Base-by-base conservation (phyloP, 129 eudicot genomes). In the Flaveria sonorensis region DNA sequence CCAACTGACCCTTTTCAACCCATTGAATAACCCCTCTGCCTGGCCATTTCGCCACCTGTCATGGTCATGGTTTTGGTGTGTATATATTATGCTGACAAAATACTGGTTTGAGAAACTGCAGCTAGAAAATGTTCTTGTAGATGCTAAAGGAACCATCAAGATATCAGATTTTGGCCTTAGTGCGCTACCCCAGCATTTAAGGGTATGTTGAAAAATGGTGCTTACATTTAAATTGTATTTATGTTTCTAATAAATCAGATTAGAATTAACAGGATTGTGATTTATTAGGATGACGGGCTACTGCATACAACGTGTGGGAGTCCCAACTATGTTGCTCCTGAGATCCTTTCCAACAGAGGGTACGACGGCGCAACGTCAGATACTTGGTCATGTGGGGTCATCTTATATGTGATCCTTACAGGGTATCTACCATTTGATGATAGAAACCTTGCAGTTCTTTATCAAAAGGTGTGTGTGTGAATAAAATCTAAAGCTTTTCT, bases 291-390 rank as follows among this genome's bases (percentile, higher is more conserved):
- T 78, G 99, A 91, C 47, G 97, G 99, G 39, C 84, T 94, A 70
- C 78, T 94, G 79, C 97, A 91, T 85, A 94, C 97, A 52, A 89
- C 99, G 6, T 91, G 99, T 74, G 99, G 99, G 75, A 91, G 97
- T 83, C 99, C 99, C 50, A 94, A 91, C 81, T 94, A 94, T 66
- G 99, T 94, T 69, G 99, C 99, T 12, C 99, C 99, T n/a, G 99
- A 94, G 82, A 81, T 94, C 71, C 92, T 94, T 42, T 70, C 74
- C 4, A 94, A 91, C 84, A 77, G 92, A 86, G 99, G 99, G 19
- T 94, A 94, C 24, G 87, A 91, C 71, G 99, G 99, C 6, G 92
- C 96, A 21, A 82, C 97, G 30, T 83, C 97, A 1, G 99, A 94
- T 85, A 88, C 91, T 18, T 94, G 99, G 99, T 91, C 97, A 13